Evolutionary conservation across 768 basidiomycete genomes (phyloP), one percentile per base, ranked within the genome.

Genomic region (Kwoniella botswanensis): DNA sequence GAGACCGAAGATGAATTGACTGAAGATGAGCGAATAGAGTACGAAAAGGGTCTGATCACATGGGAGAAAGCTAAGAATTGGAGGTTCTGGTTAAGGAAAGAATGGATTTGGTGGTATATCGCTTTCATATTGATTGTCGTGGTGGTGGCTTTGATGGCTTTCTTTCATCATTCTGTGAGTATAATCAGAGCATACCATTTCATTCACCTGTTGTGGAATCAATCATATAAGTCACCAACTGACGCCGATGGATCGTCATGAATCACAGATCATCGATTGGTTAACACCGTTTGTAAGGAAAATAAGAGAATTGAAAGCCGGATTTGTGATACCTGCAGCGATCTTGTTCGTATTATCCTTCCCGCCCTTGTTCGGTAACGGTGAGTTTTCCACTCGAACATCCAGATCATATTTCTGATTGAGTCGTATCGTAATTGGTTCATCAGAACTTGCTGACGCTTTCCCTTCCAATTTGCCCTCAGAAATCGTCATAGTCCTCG

Each of bases 331-430:
- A 21, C 92, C 92, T 5, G 91, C 93, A 63, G 92, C 84, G 22
- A 86, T 94, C 65, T 86, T 93, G 35, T 93, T 94, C 78, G 86
- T 93, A 68, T 88, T 94, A 42, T 91, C 90, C 0, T 94, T 94
- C 82, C 93, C 93, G 62, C 93, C 93, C 88, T 87, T 96, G 10
- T 94, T 94, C 78, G 94, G 94, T 9, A 94, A 97, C 73, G 94
- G 77, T 77, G 29, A 70, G 75, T 68, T 15, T 6, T 55, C 50
- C 3, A 13, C 18, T 10, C 46, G 21, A 12, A 5, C 46, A 26
- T 61, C 41, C n/a, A 21, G 54, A 26, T 71, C 42, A 18, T 35
- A 17, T 26, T 4, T 26, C 26, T 26, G 26, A 26, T 26, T 26
- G 26, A 26, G 26, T 26, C 26, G 26, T 26, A 26, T 26, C 26